Evolutionary conservation across 345 rosid species (phyloP), one percentile per base, ranked within the genome.

Genomic region (Melaleuca alternifolia): DNA sequence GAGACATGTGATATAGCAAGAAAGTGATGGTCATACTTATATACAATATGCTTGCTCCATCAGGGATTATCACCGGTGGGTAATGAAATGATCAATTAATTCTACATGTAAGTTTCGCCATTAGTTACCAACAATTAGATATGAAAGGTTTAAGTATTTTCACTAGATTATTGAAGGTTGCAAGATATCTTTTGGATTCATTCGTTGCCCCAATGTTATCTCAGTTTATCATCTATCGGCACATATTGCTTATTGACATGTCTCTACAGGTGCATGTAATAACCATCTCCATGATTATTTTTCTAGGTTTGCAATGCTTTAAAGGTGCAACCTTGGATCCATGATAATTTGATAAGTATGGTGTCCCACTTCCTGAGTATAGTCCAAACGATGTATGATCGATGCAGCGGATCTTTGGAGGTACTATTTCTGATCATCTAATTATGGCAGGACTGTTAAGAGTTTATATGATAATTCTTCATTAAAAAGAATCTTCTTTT

Each of bases 401-500:
- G 98, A 41, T 96, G 98, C 92, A 90, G 91, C 86, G 83, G 96
- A 88, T 94, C 97, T 51, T 88, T 97, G 88, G 96, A 96, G 99
- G 99, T 97, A 90, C 53, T 56, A 44, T 86, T 77, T 54, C 62
- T 83, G 50, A 41, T 83, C 50, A n/a, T 50, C 16, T 83, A 30
- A 44, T 21, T 21, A n/a, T 9, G 14, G 26, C 10, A 23, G 57
- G 71, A 59, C 37, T n/a, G 37, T 71, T 71, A 71, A 71, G 48
- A 71, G 51, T 20, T 30, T 51, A 30, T 51, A 15, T 83, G 85
- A 46, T 28, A 51, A 50, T 50, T 83, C 48, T 30, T 51, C 85
- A 51, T 23, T 51, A 28, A 83, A 51, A 83, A 10, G 44, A 28
- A 51, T 51, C 81, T 33, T 3, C 79, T 71, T 71, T 2, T 37